phyloP scores from a whole-genome alignment of 2,329 filamentous ascomycete species.

The Colletotrichum ledebouriae region DNA sequence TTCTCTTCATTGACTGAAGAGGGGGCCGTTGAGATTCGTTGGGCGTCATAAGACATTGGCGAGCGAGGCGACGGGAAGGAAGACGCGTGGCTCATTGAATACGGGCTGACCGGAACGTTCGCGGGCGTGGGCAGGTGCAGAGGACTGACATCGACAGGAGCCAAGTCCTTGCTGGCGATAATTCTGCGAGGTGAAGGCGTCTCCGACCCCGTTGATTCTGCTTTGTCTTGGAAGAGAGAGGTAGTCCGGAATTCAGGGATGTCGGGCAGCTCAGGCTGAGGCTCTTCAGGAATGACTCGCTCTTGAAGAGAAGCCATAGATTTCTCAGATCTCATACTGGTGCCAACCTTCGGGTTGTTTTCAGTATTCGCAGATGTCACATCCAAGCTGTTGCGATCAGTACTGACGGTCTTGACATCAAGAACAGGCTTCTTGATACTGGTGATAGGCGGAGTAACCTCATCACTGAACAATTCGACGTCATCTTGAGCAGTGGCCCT shows the following conservation, averaged over 20 bases:
- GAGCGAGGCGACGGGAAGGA: slow-evolving; percentile 79
- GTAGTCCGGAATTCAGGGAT: slow-evolving; percentile 57
- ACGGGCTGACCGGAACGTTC: slow-evolving; percentile 71
- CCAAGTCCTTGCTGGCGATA: slow-evolving; percentile 59
- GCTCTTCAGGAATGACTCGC: slow-evolving; percentile 64
- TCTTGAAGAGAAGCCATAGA: slow-evolving; percentile 66
- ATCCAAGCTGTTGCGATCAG: slow-evolving; percentile 1
- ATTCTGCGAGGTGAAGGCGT: slow-evolving; percentile 61
- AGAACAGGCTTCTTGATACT: slow-evolving; percentile 44
- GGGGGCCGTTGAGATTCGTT: slow-evolving; percentile 80
- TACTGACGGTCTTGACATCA: slow-evolving; percentile 32
- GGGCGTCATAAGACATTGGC: slow-evolving; percentile 77
- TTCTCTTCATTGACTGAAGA: slow-evolving; percentile 81
- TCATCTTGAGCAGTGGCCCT: slow-evolving; percentile 16
- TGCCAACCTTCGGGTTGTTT: slow-evolving; percentile 53
- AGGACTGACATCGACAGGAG: slow-evolving; percentile 65
- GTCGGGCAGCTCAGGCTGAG: slow-evolving; percentile 49
- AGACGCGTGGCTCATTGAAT: slow-evolving; percentile 73
- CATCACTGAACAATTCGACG: slow-evolving; percentile 44
- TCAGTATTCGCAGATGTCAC: slow-evolving; percentile 62
- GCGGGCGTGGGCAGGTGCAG: slow-evolving; percentile 60
- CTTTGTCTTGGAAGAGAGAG: slow-evolving; percentile 50
- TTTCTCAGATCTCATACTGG: slow-evolving; percentile 61
- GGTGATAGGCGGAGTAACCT: slow-evolving; percentile 52
- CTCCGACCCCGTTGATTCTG: slow-evolving; percentile 56